A percentile compares a stretch with the other conserved stretches of the same genome.
phyloP scores from a whole-genome alignment of 192 early-diverging fungal species.

The Coemansia sp. region DNA sequence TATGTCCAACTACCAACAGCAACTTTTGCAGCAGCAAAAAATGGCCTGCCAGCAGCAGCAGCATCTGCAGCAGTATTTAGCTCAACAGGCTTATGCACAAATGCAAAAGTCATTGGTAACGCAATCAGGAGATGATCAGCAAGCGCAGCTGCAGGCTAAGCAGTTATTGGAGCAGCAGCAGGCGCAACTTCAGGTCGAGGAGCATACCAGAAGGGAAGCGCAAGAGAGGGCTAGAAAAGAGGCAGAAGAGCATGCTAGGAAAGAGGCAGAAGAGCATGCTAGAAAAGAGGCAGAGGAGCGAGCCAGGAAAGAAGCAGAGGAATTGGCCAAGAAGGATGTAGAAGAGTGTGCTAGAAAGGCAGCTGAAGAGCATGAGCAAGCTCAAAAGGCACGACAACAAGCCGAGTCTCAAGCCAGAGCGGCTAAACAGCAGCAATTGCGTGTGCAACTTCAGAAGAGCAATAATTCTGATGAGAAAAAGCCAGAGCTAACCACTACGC shows the following conservation, averaged over 20 bases:
- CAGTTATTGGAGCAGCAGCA: neutral
- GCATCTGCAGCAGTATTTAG: constrained; percentile 8
- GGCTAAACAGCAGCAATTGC: constrained; percentile 6
- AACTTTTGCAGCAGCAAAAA: neutral
- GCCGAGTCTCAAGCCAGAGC: neutral
- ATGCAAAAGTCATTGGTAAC: too few relatives aligned
- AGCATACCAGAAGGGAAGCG: neutral
- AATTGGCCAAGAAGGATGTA: neutral
- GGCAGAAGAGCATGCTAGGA: neutral
- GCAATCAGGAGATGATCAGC: too few relatives aligned
- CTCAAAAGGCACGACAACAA: neutral
- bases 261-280: neutral
- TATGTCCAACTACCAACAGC: neutral
- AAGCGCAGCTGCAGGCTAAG: too few relatives aligned
- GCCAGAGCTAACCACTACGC: neutral
- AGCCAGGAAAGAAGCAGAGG: neutral
- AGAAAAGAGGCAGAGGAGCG: neutral
- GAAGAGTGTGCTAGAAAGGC: neutral
- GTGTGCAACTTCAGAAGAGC: constrained; percentile 4
- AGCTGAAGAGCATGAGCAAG: neutral
- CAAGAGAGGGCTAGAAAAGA: neutral
- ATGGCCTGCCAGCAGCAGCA: constrained; percentile 8
- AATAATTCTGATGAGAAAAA: too few relatives aligned
- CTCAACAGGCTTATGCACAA: too few relatives aligned
- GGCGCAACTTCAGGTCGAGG: neutral